Conservation (phyloP, 495 filamentous ascomycete genomes). For the Aspergillus nanangensis region DNA sequence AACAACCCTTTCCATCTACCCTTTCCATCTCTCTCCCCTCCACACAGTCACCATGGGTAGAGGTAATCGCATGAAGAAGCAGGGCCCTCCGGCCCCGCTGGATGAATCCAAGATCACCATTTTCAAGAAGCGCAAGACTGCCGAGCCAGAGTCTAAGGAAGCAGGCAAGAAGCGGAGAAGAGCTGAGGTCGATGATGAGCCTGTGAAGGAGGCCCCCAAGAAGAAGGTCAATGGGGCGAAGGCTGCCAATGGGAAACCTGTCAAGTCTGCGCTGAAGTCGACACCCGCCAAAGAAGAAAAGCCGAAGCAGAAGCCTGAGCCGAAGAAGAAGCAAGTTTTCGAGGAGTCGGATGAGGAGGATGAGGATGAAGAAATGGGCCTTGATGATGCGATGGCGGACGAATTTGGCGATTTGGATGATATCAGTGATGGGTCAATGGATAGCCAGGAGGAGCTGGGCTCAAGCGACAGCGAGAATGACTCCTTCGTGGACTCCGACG, state of each 20-base stretch:
- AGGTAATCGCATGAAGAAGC: slow-evolving; percentile 91
- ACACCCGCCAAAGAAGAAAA: slow-evolving; percentile 18
- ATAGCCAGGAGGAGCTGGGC: slow-evolving; percentile 49
- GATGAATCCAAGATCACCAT: slow-evolving; percentile 74
- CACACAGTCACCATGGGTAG: slow-evolving; percentile 64
- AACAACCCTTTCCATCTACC: too few relatives aligned
- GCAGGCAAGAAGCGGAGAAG: slow-evolving; percentile 67
- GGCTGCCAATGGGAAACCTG: slow-evolving; percentile 26
- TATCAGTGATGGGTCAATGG: slow-evolving; percentile 42
- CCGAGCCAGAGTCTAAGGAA: slow-evolving; percentile 42
- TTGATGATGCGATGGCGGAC: slow-evolving; percentile 37
- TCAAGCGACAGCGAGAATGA: slow-evolving; percentile 61
- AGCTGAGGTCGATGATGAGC: slow-evolving; percentile 39
- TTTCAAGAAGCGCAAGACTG: slow-evolving; percentile 72
- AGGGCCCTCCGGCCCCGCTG: slow-evolving; percentile 78
- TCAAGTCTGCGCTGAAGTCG: slow-evolving; percentile 28
- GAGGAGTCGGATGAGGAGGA: slow-evolving; percentile 40
- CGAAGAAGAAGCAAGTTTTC: slow-evolving; percentile 27
- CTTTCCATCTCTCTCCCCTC: slow-evolving; percentile 5
- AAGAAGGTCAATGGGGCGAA: slow-evolving; percentile 39
- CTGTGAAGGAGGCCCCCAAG: slow-evolving; percentile 34
- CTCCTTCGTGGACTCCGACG: slow-evolving; percentile 73
- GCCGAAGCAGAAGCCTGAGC: slow-evolving; percentile 34
- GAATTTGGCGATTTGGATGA: slow-evolving; percentile 51
- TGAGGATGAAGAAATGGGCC: slow-evolving; percentile 1